A percentile compares a stretch with the other conserved stretches of the same genome.
These are phyloP conservation scores for Glarea lozoyensis DNA, from an alignment of 495 filamentous ascomycete species.

Conservation along the genomic window DNA sequence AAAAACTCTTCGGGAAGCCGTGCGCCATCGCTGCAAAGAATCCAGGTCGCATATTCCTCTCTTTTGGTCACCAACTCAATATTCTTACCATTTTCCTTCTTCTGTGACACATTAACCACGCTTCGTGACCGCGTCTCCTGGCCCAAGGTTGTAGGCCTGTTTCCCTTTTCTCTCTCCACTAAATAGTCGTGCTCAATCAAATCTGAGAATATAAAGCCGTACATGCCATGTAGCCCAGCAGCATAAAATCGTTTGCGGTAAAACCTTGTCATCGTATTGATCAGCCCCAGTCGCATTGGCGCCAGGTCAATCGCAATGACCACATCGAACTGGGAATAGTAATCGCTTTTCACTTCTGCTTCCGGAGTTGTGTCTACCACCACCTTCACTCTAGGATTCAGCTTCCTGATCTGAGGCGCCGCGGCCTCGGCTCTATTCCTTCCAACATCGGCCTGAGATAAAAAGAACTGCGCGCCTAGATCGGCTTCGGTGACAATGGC, in stretches of 20 bases:
- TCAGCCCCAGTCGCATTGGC: slow-evolving; percentile 56
- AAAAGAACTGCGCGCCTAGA: slow-evolving; percentile 81
- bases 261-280: slow-evolving; percentile 77
- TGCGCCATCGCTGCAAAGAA: slow-evolving; percentile 65
- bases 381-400: slow-evolving; percentile 86
- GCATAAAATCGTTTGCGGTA: slow-evolving; percentile 78
- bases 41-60: slow-evolving; percentile 75
- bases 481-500: slow-evolving; percentile 70
- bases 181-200: slow-evolving; percentile 81
- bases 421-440: slow-evolving; percentile 82
- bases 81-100: slow-evolving; percentile 60
- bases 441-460: slow-evolving; percentile 61
- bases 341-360: slow-evolving; percentile 52
- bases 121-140: slow-evolving; percentile 70
- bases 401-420: slow-evolving; percentile 62
- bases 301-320: slow-evolving; percentile 88
- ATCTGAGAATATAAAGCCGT: slow-evolving; percentile 92
- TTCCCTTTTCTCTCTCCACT: slow-evolving; percentile 74
- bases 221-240: slow-evolving; percentile 77
- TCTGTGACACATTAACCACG: slow-evolving; percentile 60
- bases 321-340: slow-evolving; percentile 71
- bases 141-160: slow-evolving; percentile 53
- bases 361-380: slow-evolving; percentile 58
- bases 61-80: slow-evolving; percentile 88
- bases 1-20: slow-evolving; percentile 61